Evolutionary conservation across 78 protist genomes (phyloP), one percentile per base, ranked within the genome.

Genomic region (Blattamonas nauphoetae): DNA sequence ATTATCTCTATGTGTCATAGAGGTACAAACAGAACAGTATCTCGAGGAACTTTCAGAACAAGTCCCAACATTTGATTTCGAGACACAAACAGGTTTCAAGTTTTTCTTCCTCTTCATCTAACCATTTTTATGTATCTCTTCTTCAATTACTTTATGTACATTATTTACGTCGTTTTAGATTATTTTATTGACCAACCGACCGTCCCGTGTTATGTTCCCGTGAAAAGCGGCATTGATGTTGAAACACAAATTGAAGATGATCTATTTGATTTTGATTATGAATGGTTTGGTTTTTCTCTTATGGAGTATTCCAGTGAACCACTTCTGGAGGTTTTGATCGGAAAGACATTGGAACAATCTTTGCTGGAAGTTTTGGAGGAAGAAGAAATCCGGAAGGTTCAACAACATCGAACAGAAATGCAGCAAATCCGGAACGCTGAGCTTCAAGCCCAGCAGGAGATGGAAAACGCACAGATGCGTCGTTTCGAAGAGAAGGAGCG

Each of bases 181-280:
- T 77, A 44, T 3, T 93, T 92, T 55, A 42, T 95, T 32, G 96
- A 95, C 82, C 45, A 89, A 43, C 92, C 93, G 3, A 88, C 93
- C 2, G 42, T 92, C 1, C 96, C 96, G n/a, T 42, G 64, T 6
- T 93, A 85, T 82, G 41, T 92, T 36, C 96, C 96, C 38, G 71
- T 21, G 46, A 91, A 92, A 88, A 79, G 88, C 5, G 96, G 95
- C 33, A 41, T 78, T 0, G 93, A 91, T 89, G 86, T 6, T 3
- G 94, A 64, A 38, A 92, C 94, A 1, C 96, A 95, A 82, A 88
- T 95, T 21, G 92, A 87, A 0, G 93, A 92, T 45, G 96, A 94
- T 34, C 84, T 95, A n/a, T 95, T 95, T 83, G 93, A 93, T 90
- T 95, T 95, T 42, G 96, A 95, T 80, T n/a, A 46, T 35, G 97